Evolutionary conservation across 805 yeast genomes (phyloP).

Genomic region (Lipomyces kockii): DNA sequence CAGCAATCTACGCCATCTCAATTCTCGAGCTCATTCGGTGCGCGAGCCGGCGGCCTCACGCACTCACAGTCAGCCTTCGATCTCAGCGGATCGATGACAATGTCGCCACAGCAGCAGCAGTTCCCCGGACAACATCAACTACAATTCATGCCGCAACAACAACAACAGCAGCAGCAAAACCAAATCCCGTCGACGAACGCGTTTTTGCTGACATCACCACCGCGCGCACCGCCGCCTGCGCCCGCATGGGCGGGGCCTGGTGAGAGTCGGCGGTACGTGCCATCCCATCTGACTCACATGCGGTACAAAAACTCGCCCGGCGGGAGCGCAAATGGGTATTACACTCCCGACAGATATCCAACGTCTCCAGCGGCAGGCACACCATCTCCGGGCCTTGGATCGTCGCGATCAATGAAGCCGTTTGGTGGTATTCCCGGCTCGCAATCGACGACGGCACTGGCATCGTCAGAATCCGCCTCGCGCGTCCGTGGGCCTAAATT

Average conservation of each 20-base stretch:
- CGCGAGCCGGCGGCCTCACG: constrained; percentile 5
- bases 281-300: constrained; percentile 34
- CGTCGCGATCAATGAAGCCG: not conserved
- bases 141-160: constrained; percentile 29
- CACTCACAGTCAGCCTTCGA: constrained; percentile 32
- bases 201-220: constrained; percentile 21
- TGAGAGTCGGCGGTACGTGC: constrained; percentile 26
- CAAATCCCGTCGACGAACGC: constrained; percentile 9
- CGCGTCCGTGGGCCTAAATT: constrained; percentile 23
- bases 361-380: not conserved
- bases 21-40: constrained; percentile 2
- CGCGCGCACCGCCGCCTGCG: constrained; percentile 22
- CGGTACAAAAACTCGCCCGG: constrained; percentile 18
- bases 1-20: constrained; percentile 9
- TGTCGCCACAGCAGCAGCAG: constrained; percentile 38
- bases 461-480: not conserved
- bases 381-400: not conserved
- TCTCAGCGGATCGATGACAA: constrained; percentile 27
- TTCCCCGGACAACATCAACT: constrained; percentile 20
- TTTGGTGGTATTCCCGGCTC: not conserved
- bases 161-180: constrained; percentile 35
- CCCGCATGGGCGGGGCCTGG: constrained; percentile 22
- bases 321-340: not conserved
- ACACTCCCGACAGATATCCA: not conserved
- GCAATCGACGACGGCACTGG: not conserved